Base-by-base conservation (phyloP, 768 basidiomycete species). In the Dioszegia aurantiaca region DNA sequence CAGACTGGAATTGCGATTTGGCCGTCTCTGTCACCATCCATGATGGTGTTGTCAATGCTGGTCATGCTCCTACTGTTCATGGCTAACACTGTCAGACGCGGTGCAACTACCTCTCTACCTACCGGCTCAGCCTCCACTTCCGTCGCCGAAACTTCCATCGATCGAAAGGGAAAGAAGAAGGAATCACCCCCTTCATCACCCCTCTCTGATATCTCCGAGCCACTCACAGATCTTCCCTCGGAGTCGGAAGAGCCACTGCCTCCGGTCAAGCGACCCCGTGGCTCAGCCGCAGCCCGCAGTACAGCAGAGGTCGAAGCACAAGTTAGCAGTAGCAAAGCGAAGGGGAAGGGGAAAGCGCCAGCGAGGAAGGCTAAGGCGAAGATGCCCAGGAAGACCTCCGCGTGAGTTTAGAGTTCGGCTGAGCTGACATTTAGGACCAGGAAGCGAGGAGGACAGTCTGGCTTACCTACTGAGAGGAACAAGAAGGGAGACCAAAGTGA, bases 111-210 rank as follows among this genome's bases (percentile, higher is more conserved):
- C 37, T 39, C 51, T 17, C n/a, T 27, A 26, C 49, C 41, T 5
- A 45, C 33, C 4, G 41, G 37, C 21, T 24, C 31, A n/a, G 6
- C 39, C 24, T 10, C 53, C 24, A 41, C 60, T 14, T 23, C 48
- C 17, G 31, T 27, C 3, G 16, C 51, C 37, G 24, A 40, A 53
- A 17, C 43, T n/a, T 30, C 23, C 28, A 23, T 36, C 46, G 70
- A 72, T 53, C 61, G 61, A 64, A 93, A 93, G 64, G 92, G 90
- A 58, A 95, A 95, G 85, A 94, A 93, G 80, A 87, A 89, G 69
- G 90, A 89, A 37, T 87, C 77, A 85, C 58, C 60, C 48, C 59
- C 60, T 23, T 21, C 56, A 36, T 47, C 60, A 16, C 64, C 60
- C n/a, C 79, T 80, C 24, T 71, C 72, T 14, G 58, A 75, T 65